phyloP scores from a whole-genome alignment of 306 rosid species.

The Datisca glomerata region DNA sequence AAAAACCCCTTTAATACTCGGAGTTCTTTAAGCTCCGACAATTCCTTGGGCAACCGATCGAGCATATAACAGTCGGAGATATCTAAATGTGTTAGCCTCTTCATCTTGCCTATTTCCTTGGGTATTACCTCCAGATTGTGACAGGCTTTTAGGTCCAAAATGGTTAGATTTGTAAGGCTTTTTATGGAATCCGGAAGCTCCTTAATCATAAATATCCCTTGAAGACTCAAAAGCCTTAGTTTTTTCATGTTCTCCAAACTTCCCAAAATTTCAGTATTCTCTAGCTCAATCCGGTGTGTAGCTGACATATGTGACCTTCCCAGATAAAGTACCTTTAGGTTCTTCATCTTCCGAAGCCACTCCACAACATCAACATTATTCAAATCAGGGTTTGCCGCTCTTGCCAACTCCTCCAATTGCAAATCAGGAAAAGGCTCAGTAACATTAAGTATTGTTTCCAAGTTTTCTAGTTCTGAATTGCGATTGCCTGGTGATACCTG shows the following conservation, averaged over 20 bases:
- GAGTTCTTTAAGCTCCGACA: slow-evolving; percentile 10
- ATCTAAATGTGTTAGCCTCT: slow-evolving; percentile 23
- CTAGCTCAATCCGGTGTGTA: slow-evolving; percentile 14
- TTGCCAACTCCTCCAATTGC: slow-evolving; percentile 7
- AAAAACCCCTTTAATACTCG: slow-evolving; percentile 18
- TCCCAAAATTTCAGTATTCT: slow-evolving; percentile 4
- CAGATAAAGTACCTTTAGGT: slow-evolving; percentile 18
- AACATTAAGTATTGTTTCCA: slow-evolving; percentile 21
- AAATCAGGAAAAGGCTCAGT: slow-evolving; percentile 18
- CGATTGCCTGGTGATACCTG: too few relatives aligned
- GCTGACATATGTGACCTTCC: slow-evolving; percentile 22
- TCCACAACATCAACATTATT: slow-evolving; percentile 8
- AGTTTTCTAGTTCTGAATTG: background rate
- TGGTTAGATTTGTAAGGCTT: slow-evolving; percentile 2
- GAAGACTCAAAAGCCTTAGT: slow-evolving; percentile 19
- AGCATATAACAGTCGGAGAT: slow-evolving; percentile 25
- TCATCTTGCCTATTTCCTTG: background rate
- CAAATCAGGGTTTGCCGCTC: background rate
- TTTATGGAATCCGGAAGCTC: slow-evolving; percentile 15
- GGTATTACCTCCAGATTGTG: slow-evolving; percentile 25
- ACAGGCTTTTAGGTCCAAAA: slow-evolving; percentile 21
- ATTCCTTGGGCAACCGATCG: slow-evolving; percentile 11
- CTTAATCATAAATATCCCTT: slow-evolving; percentile 16
- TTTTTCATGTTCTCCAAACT: slow-evolving; percentile 10
- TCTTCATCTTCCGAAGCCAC: slow-evolving; percentile 14